Percentiles rank a stretch among this genome's conserved stretches.
Conservation (phyloP, 2,329 filamentous ascomycete species). For the Ramularia collo-cygni region DNA sequence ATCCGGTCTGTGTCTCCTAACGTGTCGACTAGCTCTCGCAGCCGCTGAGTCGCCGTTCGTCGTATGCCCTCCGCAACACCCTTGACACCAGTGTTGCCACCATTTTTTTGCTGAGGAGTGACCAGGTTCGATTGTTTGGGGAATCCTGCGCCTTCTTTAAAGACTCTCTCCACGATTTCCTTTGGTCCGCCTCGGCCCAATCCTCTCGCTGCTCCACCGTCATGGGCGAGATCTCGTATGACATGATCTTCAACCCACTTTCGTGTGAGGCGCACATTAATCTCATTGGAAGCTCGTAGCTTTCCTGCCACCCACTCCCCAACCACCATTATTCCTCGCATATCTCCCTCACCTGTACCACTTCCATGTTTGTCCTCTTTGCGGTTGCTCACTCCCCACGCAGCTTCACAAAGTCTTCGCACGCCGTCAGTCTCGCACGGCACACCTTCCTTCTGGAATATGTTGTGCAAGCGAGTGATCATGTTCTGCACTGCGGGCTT, state of each 20-base stretch:
- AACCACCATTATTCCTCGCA: conserved; percentile 78
- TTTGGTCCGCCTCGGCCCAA: conserved; percentile 64
- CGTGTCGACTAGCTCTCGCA: conserved; percentile 70
- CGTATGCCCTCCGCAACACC: conserved; percentile 68
- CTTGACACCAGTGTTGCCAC: conserved; percentile 33
- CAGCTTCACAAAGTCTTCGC: conserved; percentile 72
- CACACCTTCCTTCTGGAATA: conserved; percentile 87
- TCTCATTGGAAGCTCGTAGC: conserved; percentile 43
- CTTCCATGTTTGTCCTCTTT: conserved; percentile 50
- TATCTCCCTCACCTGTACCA: conserved; percentile 63
- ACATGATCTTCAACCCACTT: conserved; percentile 72
- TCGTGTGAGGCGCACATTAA: conserved; percentile 53
- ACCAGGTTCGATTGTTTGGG: conserved; percentile 43
- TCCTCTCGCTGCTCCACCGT: conserved; percentile 64
- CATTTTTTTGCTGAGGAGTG: conserved; percentile 14
- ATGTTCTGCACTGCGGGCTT: conserved; percentile 84
- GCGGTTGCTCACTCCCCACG: conserved; percentile 71
- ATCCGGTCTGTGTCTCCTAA: conserved; percentile 73
- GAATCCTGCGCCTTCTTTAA: conserved; percentile 72
- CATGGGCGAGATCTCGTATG: conserved; percentile 59
- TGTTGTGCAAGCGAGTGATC: conserved; percentile 67
- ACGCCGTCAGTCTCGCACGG: conserved; percentile 84
- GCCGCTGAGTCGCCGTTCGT: conserved; percentile 62
- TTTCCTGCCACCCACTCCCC: conserved; percentile 79
- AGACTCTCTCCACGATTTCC: conserved; percentile 72